Base-by-base conservation (phyloP, 306 rosid species). In the Lathyrus tuberosus region DNA sequence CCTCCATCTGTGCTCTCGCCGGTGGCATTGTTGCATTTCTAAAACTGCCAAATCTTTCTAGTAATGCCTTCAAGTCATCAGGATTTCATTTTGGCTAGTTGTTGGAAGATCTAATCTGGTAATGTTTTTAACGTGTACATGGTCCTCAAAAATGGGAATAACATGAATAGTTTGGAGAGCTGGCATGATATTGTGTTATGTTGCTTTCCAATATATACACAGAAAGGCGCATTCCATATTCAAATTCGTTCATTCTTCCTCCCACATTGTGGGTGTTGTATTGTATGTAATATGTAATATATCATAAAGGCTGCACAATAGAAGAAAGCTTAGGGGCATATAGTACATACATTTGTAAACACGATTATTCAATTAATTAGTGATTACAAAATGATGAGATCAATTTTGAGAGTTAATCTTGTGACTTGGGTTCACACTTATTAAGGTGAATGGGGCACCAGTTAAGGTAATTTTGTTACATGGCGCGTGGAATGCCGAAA, bases 61-160 rank as follows among this genome's bases (percentile, higher is more conserved):
- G 70, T 68, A 70, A 68, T 62, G 78, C 96, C 44, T 86, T 75
- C 83, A 73, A 62, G 69, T 82, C 97, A 17, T 48, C 94, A 5
- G 96, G 96, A 63, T 85, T 89, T 70, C 96, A 91, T 82, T 60
- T 91, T 60, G 96, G 96, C 58, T 91, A 75, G 80, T 26, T 18
- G 51, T 57, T 62, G 11, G 22, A 63, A 43, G 67, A 58, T 43
- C 52, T 42, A 17, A 40, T 24, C 48, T 22, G 79, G 59, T 65
- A 72, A 61, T 65, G 65, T 18, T 67, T 26, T 68, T 62, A 56
- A 63, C 79, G 62, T 44, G 64, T 78, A 76, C 65, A 72, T 49
- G 77, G 51, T 70, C 69, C 69, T n/a, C 49, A 24, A 58, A 81
- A 76, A 71, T 76, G 13, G 53, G 68, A 18, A 37, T 77, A 77